Evolutionary conservation across 345 rosid genomes (phyloP).

Genomic region (Eucalyptus pauciflora): DNA sequence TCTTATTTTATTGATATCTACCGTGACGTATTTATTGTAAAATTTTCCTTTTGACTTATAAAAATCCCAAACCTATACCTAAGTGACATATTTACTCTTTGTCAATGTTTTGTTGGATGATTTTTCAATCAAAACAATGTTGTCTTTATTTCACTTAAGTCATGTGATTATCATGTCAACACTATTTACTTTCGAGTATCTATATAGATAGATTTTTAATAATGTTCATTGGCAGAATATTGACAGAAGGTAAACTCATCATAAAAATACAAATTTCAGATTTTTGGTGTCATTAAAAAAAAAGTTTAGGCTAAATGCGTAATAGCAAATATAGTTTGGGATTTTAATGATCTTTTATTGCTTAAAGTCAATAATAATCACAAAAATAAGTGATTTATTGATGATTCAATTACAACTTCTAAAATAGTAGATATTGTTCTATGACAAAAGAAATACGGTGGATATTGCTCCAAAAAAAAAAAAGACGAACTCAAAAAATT

Average conservation of each 20-base stretch:
- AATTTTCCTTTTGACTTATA: not conserved
- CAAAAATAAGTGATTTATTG: not conserved
- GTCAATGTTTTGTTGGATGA: not conserved
- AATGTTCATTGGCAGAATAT: too few relatives aligned
- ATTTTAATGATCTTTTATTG: not conserved
- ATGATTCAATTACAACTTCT: not conserved
- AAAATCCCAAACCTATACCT: rapidly evolving
- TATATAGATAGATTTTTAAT: too few relatives aligned
- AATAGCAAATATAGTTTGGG: too few relatives aligned
- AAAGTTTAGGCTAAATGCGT: too few relatives aligned
- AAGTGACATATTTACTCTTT: too few relatives aligned
- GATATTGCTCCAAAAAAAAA: not conserved
- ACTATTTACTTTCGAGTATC: not conserved
- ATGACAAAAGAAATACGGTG: not conserved
- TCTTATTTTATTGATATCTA: not conserved
- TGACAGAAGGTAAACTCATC: not conserved
- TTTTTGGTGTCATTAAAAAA: too few relatives aligned
- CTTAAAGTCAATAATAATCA: not conserved
- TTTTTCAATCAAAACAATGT: not conserved
- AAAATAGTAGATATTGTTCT: not conserved
- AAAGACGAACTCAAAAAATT: not conserved
- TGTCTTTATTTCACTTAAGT: too few relatives aligned
- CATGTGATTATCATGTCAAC: too few relatives aligned
- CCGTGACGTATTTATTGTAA: too few relatives aligned
- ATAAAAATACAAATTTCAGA: not conserved